Conservation (phyloP, 805 yeast species). For the Candida mattraensis region DNA sequence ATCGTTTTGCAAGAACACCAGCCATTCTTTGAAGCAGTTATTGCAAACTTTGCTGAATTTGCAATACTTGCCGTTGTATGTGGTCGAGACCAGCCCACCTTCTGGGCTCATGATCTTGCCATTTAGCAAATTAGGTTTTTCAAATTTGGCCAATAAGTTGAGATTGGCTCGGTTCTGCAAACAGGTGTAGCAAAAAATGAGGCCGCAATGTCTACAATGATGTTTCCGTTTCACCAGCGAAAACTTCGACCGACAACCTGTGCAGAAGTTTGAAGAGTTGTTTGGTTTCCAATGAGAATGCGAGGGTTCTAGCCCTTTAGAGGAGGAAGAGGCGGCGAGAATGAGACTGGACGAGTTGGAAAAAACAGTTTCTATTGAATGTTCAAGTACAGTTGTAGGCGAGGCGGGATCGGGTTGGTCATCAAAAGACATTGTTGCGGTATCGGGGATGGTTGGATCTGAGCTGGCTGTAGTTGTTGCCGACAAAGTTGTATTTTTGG, state of each 20-base stretch:
- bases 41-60: conserved; percentile 32
- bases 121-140: conserved; percentile 22
- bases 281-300: conserved; percentile 55
- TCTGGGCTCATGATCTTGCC: conserved; percentile 2
- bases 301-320: conserved; percentile 42
- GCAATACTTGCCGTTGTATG: conserved; percentile 18
- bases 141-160: conserved; percentile 37
- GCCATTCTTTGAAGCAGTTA: conserved; percentile 26
- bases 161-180: conserved; percentile 31
- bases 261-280: conserved; percentile 38
- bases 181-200: conserved; percentile 41
- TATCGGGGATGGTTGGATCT: background rate
- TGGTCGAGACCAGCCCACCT: conserved; percentile 1
- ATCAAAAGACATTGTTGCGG: background rate
- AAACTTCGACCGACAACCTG: conserved; percentile 27
- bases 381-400: background rate
- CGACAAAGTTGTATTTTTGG: conserved; percentile 9
- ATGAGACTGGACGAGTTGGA: conserved; percentile 16
- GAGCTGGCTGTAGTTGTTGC: conserved; percentile 2
- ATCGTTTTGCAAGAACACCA: conserved; percentile 26
- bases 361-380: conserved; percentile 12
- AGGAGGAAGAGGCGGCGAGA: conserved; percentile 5
- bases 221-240: conserved; percentile 39
- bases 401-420: background rate
- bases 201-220: conserved; percentile 55